These are phyloP conservation scores for Calocybe indica DNA, from an alignment of 768 basidiomycete genomes.

Conservation along the genomic window DNA sequence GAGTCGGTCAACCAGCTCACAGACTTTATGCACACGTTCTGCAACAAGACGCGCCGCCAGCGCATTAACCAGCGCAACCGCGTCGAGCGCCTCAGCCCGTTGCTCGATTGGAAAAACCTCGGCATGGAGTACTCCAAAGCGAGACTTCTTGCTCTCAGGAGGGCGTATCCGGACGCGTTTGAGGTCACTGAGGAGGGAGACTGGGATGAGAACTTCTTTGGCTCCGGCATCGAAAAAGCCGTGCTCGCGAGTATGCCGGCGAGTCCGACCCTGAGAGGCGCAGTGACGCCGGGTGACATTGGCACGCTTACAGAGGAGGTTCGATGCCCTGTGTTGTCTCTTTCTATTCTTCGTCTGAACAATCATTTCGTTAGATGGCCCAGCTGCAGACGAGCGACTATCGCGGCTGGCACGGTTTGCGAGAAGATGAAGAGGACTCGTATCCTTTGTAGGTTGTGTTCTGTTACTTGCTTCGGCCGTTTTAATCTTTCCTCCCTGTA, in stretches of 20 bases:
- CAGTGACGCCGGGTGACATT: slow-evolving; percentile 90
- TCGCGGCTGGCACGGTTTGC: slow-evolving; percentile 52
- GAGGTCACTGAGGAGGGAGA: slow-evolving; percentile 29
- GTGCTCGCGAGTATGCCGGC: slow-evolving; percentile 77
- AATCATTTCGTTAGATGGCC: slow-evolving; percentile 63
- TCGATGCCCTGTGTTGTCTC: slow-evolving; percentile 10
- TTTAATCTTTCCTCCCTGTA: slow-evolving; percentile 20
- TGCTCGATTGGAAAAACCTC: slow-evolving; percentile 98
- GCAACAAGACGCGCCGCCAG: slow-evolving; percentile 84
- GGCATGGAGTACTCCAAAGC: slow-evolving; percentile 97
- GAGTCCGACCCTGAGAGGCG: slow-evolving; percentile 79
- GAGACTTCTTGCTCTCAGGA: slow-evolving; percentile 81
- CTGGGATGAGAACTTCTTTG: slow-evolving; percentile 40
- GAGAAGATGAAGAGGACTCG: slow-evolving; percentile 76
- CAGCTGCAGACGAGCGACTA: slow-evolving; percentile 82
- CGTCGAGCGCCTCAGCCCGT: slow-evolving; percentile 87
- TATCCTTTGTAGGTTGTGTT: slow-evolving; percentile 72
- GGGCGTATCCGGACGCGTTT: slow-evolving; percentile 95
- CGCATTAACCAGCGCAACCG: slow-evolving; percentile 98
- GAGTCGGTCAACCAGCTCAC: slow-evolving; percentile 86
- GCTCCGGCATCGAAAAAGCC: slow-evolving; percentile 61
- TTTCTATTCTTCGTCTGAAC: neutral
- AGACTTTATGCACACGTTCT: slow-evolving; percentile 69
- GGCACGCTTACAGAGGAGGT: slow-evolving; percentile 88
- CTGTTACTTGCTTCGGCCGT: slow-evolving; percentile 4